Conservation (phyloP, 1,139 yeast genomes). For the Geotrichum carabidarum region DNA sequence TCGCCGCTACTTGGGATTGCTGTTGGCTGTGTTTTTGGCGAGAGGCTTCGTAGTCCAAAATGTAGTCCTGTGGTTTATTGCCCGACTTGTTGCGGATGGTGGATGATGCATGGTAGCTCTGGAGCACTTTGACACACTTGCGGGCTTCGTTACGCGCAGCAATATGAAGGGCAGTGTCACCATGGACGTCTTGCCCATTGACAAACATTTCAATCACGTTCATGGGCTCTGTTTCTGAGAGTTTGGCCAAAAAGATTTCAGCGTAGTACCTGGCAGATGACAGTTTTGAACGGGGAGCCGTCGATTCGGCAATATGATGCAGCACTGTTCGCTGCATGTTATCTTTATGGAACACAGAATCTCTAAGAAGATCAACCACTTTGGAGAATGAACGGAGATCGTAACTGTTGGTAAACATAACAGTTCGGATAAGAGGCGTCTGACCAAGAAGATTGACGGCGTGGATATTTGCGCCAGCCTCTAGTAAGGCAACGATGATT, state of each 20-base stretch:
- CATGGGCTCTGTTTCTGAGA: slow-evolving; percentile 55
- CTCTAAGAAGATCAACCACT: slow-evolving; percentile 63
- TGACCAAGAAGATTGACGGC: slow-evolving; percentile 72
- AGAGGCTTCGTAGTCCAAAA: slow-evolving; percentile 43
- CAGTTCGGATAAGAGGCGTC: slow-evolving; percentile 76
- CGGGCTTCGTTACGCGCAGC: slow-evolving; percentile 72
- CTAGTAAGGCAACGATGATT: slow-evolving; percentile 63
- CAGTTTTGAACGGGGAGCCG: slow-evolving; percentile 54
- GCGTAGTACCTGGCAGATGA: slow-evolving; percentile 77
- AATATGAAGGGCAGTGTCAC: slow-evolving; percentile 84
- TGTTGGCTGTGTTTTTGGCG: slow-evolving; percentile 9
- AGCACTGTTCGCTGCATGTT: slow-evolving; percentile 61
- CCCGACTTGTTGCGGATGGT: slow-evolving; percentile 69
- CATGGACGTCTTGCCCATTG: slow-evolving; percentile 74
- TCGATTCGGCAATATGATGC: slow-evolving; percentile 74
- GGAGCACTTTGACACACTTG: slow-evolving; percentile 65
- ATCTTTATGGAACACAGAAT: slow-evolving; percentile 63
- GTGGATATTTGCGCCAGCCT: slow-evolving; percentile 70
- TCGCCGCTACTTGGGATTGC: slow-evolving; percentile 20
- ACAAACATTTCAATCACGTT: slow-evolving; percentile 52
- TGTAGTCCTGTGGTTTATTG: slow-evolving; percentile 68
- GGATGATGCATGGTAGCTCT: slow-evolving; percentile 67
- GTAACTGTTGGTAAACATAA: slow-evolving; percentile 81
- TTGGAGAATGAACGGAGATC: slow-evolving; percentile 71
- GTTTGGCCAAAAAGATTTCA: slow-evolving; percentile 67